phyloP scores from a whole-genome alignment of 768 basidiomycete species.

The Mycena venus region DNA sequence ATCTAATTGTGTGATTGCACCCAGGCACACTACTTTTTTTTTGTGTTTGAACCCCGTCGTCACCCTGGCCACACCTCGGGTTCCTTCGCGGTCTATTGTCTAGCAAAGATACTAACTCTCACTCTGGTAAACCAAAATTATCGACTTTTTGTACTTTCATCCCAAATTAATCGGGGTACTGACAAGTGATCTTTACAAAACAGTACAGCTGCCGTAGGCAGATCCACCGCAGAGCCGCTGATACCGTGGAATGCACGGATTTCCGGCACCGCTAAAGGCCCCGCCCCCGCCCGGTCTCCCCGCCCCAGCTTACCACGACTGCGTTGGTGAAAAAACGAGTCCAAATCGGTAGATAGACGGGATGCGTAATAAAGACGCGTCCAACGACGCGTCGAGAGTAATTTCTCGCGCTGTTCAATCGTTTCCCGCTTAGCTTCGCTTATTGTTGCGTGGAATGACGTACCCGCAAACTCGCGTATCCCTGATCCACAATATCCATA shows the following conservation, averaged over 20 bases:
- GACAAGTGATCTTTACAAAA: not conserved
- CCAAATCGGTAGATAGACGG: not conserved
- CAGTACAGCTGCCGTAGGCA: not conserved
- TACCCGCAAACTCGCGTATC: not conserved
- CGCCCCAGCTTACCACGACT: not conserved
- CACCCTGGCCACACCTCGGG: not conserved
- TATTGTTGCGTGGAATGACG: not conserved
- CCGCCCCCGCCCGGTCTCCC: slow-evolving; percentile 11
- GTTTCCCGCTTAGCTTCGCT: not conserved
- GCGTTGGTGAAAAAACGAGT: not conserved
- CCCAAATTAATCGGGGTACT: not conserved
- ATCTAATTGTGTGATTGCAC: not conserved
- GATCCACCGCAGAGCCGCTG: slow-evolving; percentile 3
- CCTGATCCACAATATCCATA: slow-evolving; percentile 6
- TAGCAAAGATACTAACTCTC: not conserved
- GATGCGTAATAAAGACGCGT: not conserved
- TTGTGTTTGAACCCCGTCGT: no score
- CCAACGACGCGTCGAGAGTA: not conserved
- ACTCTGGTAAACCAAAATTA: not conserved
- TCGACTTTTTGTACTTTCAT: not conserved
- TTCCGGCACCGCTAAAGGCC: not conserved
- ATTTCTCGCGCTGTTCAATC: not conserved
- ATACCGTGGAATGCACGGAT: slow-evolving; percentile 14
- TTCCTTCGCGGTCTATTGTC: not conserved
- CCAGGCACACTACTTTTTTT: not conserved